Base-by-base conservation (phyloP, 257 asterid species). In the Asclepias syriaca region DNA sequence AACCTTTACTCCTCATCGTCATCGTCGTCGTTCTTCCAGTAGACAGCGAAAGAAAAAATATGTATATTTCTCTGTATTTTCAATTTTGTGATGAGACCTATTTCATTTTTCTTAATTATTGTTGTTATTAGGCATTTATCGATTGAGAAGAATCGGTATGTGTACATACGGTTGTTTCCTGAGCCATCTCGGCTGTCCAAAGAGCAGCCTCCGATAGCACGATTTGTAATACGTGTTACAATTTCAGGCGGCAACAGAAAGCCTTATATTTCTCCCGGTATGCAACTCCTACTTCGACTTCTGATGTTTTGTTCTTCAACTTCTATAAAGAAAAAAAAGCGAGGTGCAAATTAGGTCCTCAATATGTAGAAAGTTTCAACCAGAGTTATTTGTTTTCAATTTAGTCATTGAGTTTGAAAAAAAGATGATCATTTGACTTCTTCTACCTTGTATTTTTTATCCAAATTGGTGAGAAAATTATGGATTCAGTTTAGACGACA, bases 141-240 rank as follows among this genome's bases (percentile, higher is more conserved):
- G 8, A 80, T 88, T 55, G 96, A 90, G 85, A 85, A 75, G 88
- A 80, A 76, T 67, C 88, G 96, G 46, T 81, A 88, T 65, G 69
- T 84, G 71, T 89, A 83, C 82, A 79, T 90, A 72, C 88, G 98
- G 43, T 85, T 93, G 63, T 87, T 84, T 84, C 97, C 96, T 3
- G 97, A 90, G 73, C 80, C 85, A 15, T 88, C 97, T 9, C 87
- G 97, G 69, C 56, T 84, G 45, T 80, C 93, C n/a, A 88, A 88
- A 72, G 98, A 90, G 74, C 95, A 90, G 78, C 97, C 96, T 59
- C 97, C 97, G 8, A 49, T 86, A 8, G 97, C 97, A n/a, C 89
- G 91, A 22, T 93, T 93, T 84, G 81, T 87, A 68, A 40, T 93
- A 39, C 89, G 95, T 58, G 95, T 93, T 78, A 78, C 92, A 67